Conservation (phyloP, 1,284 basidiomycete species). For the Puccinia triticina region DNA sequence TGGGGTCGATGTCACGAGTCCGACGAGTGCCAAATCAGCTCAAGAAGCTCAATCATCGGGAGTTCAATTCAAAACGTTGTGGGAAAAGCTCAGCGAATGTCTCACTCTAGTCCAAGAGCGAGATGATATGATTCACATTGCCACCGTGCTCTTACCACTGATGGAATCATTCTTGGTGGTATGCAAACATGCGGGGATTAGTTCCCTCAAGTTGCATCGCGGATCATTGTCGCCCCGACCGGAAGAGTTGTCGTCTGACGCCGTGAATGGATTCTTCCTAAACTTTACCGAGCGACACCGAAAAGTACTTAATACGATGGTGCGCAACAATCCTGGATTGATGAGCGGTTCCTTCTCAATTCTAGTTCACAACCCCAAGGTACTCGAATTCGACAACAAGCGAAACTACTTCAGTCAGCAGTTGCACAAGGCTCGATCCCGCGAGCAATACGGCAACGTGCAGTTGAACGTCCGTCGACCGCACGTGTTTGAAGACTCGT, state of each 20-base stretch:
- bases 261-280: conserved; percentile 79
- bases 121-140: conserved; percentile 78
- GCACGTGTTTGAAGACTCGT: conserved; percentile 96
- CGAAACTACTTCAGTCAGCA: conserved; percentile 98
- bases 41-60: conserved; percentile 64
- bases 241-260: conserved; percentile 70
- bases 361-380: conserved; percentile 90
- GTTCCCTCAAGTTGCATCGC: conserved; percentile 57
- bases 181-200: conserved; percentile 78
- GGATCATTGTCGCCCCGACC: conserved; percentile 66
- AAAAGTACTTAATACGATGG: conserved; percentile 94
- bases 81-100: conserved; percentile 82
- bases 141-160: conserved; percentile 83
- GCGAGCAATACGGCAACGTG: conserved; percentile 80
- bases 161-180: conserved; percentile 98
- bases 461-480: conserved; percentile 90
- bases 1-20: conserved; percentile 36
- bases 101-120: conserved; percentile 78
- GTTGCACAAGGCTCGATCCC: conserved; percentile 77
- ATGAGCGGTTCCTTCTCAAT: conserved; percentile 98
- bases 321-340: conserved; percentile 93
- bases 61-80: conserved; percentile 83
- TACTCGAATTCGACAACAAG: conserved; percentile 99
- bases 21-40: conserved; percentile 61
- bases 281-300: conserved; percentile 91